Evolutionary conservation across 257 asterid species (phyloP).

Genomic region (Avicennia marina): DNA sequence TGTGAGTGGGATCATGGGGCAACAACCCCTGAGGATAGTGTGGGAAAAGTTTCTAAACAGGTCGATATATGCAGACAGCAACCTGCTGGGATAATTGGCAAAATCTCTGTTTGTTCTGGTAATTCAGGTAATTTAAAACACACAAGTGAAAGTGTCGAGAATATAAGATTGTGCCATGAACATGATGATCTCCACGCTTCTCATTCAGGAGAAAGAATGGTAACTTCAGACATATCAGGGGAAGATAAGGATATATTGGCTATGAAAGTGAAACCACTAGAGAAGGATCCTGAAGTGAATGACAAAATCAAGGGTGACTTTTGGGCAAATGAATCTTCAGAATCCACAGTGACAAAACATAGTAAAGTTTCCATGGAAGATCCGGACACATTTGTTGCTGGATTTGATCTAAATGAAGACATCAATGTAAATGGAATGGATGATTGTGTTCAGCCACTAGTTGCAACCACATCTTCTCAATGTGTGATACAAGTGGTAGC

Average conservation of each 20-base stretch:
- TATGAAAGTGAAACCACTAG: conserved; percentile 2
- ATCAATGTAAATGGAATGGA: conserved; percentile 21
- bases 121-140: too few species aligned
- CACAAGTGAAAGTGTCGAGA: conserved; percentile 11
- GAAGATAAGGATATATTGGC: conserved; percentile 3
- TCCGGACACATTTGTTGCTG: conserved; percentile 16
- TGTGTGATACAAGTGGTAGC: conserved; percentile 44
- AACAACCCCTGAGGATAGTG: too few species aligned
- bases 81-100: too few species aligned
- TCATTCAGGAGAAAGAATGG: conserved; percentile 12
- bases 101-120: too few species aligned
- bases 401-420: conserved; percentile 59
- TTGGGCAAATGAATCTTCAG: conserved; percentile 14
- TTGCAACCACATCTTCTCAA: conserved; percentile 23
- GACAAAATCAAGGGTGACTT: not conserved
- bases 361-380: conserved; percentile 8
- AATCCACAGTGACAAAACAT: conserved; percentile 12
- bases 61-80: too few species aligned
- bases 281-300: conserved; percentile 8
- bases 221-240: conserved; percentile 15
- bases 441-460: conserved; percentile 21
- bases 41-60: too few species aligned
- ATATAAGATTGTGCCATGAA: conserved; percentile 5
- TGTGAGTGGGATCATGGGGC: too few species aligned
- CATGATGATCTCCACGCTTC: conserved; percentile 8